These are phyloP conservation scores for Schizochytrium sp. DNA, from an alignment of 108 stramenopile genomes.

Conservation along the genomic window DNA sequence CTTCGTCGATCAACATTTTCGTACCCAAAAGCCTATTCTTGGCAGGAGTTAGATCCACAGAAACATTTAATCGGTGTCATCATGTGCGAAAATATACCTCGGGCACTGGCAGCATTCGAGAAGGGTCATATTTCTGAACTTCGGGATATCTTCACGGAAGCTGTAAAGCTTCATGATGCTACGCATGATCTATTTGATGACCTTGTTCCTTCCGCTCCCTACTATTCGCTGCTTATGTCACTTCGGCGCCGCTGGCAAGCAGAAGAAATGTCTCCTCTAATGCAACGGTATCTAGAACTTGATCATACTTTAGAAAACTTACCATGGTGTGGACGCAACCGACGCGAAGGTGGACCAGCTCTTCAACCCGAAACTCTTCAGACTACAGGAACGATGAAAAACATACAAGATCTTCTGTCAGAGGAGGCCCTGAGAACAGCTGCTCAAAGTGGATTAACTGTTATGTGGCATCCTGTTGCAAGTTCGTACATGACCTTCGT, in stretches of 20 bases:
- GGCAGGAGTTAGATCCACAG: not conserved
- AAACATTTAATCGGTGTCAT: not conserved
- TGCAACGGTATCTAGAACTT: not conserved
- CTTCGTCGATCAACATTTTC: not conserved
- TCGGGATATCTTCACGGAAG: slow-evolving; percentile 1
- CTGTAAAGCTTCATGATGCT: not conserved
- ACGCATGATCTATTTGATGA: not conserved
- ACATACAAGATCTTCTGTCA: not conserved
- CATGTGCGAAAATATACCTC: not conserved
- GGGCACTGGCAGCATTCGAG: not conserved
- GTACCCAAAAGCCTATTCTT: not conserved
- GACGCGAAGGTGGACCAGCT: no score
- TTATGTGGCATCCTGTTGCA: not conserved
- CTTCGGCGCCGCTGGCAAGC: not conserved
- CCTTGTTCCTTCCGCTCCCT: not conserved
- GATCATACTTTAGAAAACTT: not conserved
- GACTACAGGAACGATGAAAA: no score
- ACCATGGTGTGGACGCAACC: not conserved
- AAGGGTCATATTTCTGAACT: not conserved
- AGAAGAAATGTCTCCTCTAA: not conserved
- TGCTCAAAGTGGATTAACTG: not conserved
- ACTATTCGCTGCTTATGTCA: not conserved
- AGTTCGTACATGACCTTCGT: not conserved
- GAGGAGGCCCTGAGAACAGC: not conserved
- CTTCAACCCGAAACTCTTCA: no score